phyloP scores from a whole-genome alignment of 306 rosid genomes.

The Corylus americana region DNA sequence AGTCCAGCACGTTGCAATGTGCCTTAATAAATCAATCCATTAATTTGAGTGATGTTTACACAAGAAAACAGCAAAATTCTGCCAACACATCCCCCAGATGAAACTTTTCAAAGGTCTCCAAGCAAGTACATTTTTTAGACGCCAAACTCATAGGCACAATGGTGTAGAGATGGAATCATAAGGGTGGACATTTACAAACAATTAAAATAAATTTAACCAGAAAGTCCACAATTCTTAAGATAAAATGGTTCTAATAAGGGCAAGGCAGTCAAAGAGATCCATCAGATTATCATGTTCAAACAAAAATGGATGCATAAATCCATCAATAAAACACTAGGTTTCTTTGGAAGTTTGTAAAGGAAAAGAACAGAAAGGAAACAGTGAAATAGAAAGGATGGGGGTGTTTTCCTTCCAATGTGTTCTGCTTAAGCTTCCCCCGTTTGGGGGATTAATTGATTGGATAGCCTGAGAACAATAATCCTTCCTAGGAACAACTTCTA shows the following conservation, averaged over 20 bases:
- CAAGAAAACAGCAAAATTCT: background rate
- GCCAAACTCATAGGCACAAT: background rate
- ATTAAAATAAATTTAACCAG: background rate
- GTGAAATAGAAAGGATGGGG: too few species aligned
- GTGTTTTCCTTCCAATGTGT: background rate
- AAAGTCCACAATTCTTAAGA: background rate
- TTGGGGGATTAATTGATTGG: background rate
- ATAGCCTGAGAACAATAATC: background rate
- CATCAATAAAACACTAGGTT: background rate
- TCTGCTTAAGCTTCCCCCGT: background rate
- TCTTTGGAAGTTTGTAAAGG: background rate
- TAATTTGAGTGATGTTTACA: background rate
- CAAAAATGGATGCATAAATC: background rate
- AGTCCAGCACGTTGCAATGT: background rate
- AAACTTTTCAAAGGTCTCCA: constrained; percentile 6
- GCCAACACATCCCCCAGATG: background rate
- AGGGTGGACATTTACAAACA: background rate
- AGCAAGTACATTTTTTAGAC: background rate
- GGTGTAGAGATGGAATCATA: background rate
- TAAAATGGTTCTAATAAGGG: background rate
- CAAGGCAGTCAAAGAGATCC: background rate
- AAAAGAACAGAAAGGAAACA: too few species aligned
- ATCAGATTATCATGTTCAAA: background rate
- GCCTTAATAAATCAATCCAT: background rate
- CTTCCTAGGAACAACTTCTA: background rate